Evolutionary conservation across 2,329 filamentous ascomycete genomes (phyloP).

Genomic region (Aspergillus sp.): DNA sequence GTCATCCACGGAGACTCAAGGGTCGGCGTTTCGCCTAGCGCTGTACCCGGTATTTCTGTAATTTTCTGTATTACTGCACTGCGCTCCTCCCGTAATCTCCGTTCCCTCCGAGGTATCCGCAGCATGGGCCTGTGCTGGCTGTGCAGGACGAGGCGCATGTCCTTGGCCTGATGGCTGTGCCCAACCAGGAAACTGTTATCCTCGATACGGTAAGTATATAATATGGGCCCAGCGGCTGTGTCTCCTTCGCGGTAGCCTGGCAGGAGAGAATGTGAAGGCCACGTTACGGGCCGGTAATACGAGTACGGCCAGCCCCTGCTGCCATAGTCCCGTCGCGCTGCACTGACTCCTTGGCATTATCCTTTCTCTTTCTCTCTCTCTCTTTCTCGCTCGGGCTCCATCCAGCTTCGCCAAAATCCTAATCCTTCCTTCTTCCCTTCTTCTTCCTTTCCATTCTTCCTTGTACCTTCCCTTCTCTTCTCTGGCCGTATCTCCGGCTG

Average conservation of each 20-base stretch:
- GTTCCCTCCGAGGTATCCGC: constrained; percentile 17
- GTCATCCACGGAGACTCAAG: constrained; percentile 8
- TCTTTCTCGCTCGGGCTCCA: constrained; percentile 1
- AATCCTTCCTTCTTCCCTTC: constrained; percentile 5
- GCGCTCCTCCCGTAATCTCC: constrained; percentile 7
- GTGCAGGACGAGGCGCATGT: too few species aligned
- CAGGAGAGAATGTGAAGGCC: too few species aligned
- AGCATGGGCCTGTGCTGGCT: constrained; percentile 11
- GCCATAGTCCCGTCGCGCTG: constrained; percentile 12
- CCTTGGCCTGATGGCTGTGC: too few species aligned
- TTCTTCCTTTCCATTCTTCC: constrained; percentile 9
- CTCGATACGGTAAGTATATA: too few species aligned
- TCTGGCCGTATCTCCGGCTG: constrained; percentile 1
- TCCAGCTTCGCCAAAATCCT: constrained; percentile 2
- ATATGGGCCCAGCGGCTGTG: too few species aligned
- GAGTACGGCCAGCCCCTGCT: constrained; percentile 9
- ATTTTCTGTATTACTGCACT: constrained; percentile 2
- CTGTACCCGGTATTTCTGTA: neutral
- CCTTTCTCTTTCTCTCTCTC: constrained; percentile 7
- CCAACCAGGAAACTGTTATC: too few species aligned
- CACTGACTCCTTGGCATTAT: constrained; percentile 5
- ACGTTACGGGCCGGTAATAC: constrained; percentile 25
- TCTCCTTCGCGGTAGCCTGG: too few species aligned
- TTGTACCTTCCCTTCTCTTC: constrained; percentile 5
- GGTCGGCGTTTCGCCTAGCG: constrained; percentile 3